These are phyloP conservation scores for Penicillium glabrum DNA, from an alignment of 2,329 filamentous ascomycete species.

Conservation along the genomic window DNA sequence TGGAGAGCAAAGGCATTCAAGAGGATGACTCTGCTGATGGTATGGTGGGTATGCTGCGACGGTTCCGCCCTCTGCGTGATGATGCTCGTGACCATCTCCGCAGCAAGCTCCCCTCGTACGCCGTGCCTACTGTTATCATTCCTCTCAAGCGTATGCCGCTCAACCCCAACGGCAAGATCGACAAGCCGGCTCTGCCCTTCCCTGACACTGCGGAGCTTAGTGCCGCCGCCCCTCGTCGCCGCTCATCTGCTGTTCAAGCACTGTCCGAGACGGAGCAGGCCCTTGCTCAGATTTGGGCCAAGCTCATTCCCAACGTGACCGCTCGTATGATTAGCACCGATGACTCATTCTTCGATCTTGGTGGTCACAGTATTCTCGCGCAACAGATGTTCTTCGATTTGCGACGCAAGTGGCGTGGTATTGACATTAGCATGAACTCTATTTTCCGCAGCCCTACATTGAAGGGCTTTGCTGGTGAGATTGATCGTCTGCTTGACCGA, in stretches of 20 bases:
- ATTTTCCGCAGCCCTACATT: conserved; percentile 70
- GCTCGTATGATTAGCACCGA: conserved; percentile 65
- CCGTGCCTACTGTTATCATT: conserved; percentile 73
- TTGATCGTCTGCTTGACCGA: conserved; percentile 52
- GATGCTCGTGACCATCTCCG: conserved; percentile 68
- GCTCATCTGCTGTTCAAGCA: conserved; percentile 48
- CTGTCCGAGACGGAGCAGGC: conserved; percentile 61
- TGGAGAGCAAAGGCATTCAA: conserved; percentile 55
- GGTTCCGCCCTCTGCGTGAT: conserved; percentile 61
- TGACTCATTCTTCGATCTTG: conserved; percentile 73
- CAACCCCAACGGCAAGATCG: conserved; percentile 86
- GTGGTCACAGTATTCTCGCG: conserved; percentile 77
- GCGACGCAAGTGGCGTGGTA: conserved; percentile 59
- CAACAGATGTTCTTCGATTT: conserved; percentile 77
- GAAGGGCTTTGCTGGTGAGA: conserved; percentile 56
- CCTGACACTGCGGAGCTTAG: conserved; percentile 70
- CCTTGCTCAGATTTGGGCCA: conserved; percentile 72
- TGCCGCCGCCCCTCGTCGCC: conserved; percentile 53
- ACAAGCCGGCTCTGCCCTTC: conserved; percentile 77
- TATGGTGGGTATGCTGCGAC: conserved; percentile 57
- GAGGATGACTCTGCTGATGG: conserved; percentile 52
- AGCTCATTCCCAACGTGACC: conserved; percentile 66
- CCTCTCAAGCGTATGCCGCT: conserved; percentile 70
- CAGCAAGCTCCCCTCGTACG: conserved; percentile 70
- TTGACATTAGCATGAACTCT: conserved; percentile 67